phyloP scores from a whole-genome alignment of 2,329 filamentous ascomycete species.

The Phialophora verrucosa region DNA sequence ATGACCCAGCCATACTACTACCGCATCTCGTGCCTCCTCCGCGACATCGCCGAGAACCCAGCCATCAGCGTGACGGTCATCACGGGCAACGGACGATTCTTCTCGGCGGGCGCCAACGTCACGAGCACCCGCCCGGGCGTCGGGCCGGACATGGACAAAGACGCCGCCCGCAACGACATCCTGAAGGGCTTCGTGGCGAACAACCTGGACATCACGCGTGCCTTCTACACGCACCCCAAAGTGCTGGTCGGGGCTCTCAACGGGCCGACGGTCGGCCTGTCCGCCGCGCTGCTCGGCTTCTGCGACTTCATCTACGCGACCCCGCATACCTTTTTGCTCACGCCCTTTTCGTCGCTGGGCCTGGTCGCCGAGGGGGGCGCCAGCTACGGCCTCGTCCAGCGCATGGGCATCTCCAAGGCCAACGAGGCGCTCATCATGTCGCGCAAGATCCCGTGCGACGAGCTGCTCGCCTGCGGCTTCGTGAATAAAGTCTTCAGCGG shows the following conservation, averaged over 20 bases:
- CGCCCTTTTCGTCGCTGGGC: slow-evolving; percentile 87
- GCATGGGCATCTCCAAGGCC: slow-evolving; percentile 79
- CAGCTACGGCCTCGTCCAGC: slow-evolving; percentile 75
- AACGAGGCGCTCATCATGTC: slow-evolving; percentile 95
- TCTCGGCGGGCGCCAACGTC: slow-evolving; percentile 89
- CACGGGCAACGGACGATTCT: slow-evolving; percentile 78
- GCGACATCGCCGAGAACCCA: slow-evolving; percentile 76
- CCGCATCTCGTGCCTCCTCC: slow-evolving; percentile 72
- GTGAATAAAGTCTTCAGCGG: slow-evolving; percentile 80
- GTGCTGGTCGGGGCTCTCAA: slow-evolving; percentile 91
- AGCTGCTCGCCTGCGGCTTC: slow-evolving; percentile 77
- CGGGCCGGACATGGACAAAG: slow-evolving; percentile 49
- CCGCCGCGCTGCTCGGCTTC: slow-evolving; percentile 79
- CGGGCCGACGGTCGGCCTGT: slow-evolving; percentile 86
- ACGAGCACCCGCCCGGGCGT: slow-evolving; percentile 57
- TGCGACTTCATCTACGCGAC: slow-evolving; percentile 92
- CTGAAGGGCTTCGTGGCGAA: slow-evolving; percentile 76
- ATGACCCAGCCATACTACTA: slow-evolving; percentile 76
- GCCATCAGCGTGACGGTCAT: slow-evolving; percentile 85
- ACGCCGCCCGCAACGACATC: slow-evolving; percentile 61
- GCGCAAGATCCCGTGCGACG: slow-evolving; percentile 72
- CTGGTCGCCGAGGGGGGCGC: slow-evolving; percentile 89
- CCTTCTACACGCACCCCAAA: slow-evolving; percentile 93
- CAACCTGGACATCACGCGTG: slow-evolving; percentile 87
- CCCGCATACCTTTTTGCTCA: slow-evolving; percentile 82